Conservation (phyloP, 2,329 filamentous ascomycete genomes). For the Pyrenochaeta sp. region DNA sequence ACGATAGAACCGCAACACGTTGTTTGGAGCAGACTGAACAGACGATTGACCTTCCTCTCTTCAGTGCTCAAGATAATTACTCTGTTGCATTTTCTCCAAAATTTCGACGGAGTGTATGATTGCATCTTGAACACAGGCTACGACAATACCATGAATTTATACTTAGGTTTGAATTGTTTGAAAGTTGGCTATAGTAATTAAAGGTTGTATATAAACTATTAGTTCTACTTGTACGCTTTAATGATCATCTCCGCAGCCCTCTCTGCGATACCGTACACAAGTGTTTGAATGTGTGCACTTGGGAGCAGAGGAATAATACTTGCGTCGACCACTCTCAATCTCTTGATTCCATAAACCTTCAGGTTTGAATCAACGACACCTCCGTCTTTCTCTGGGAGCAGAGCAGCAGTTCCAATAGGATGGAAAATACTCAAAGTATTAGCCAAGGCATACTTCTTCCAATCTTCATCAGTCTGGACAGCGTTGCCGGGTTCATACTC, state of each 20-base stretch:
- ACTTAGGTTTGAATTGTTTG: too few relatives aligned
- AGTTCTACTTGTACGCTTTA: constrained; percentile 1
- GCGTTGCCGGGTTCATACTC: constrained; percentile 43
- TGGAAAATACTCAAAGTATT: constrained; percentile 41
- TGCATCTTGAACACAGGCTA: too few relatives aligned
- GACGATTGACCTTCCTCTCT: too few relatives aligned
- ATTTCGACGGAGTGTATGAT: too few relatives aligned
- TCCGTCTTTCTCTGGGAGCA: constrained; percentile 31
- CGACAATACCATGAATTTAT: too few relatives aligned
- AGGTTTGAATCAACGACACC: constrained; percentile 34
- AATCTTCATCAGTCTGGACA: constrained; percentile 37
- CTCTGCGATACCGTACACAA: constrained; percentile 42
- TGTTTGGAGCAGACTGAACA: too few relatives aligned
- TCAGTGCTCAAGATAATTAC: too few relatives aligned
- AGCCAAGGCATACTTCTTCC: constrained; percentile 24
- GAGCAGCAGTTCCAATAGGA: constrained; percentile 48
- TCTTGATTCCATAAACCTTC: constrained; percentile 30
- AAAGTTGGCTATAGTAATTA: too few relatives aligned
- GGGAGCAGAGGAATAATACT: constrained; percentile 38
- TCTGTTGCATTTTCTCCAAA: too few relatives aligned
- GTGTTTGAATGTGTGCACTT: constrained; percentile 35
- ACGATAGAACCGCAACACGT: too few relatives aligned
- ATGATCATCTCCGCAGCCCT: constrained; percentile 34
- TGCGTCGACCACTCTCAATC: constrained; percentile 40
- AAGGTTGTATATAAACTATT: not conserved